A percentile compares a stretch with the other conserved stretches of the same genome.
phyloP scores from a whole-genome alignment of 2,329 filamentous ascomycete genomes.

The Botryotinia convoluta region DNA sequence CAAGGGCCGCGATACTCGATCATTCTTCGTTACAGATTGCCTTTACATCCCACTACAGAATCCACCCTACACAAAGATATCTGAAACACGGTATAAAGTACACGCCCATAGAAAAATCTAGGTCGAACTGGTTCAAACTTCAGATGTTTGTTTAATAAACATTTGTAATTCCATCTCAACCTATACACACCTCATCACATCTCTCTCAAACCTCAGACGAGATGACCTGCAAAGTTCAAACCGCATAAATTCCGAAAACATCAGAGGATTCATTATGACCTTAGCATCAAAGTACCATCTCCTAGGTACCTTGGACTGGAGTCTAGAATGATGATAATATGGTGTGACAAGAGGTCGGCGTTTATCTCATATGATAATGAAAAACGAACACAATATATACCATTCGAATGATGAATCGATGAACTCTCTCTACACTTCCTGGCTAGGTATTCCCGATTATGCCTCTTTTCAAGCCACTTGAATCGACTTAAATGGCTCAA shows the following conservation, averaged over 20 bases:
- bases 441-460: background rate
- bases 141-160: slow-evolving; percentile 4
- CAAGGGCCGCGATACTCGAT: background rate
- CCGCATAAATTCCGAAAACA: background rate
- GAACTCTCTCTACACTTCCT: background rate
- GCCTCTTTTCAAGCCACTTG: background rate
- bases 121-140: background rate
- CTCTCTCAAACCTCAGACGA: background rate
- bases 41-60: background rate
- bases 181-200: background rate
- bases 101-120: background rate
- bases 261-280: background rate
- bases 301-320: background rate
- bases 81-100: background rate
- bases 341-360: background rate
- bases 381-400: background rate
- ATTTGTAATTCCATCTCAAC: background rate
- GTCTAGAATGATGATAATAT: background rate
- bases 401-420: background rate
- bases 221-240: background rate
- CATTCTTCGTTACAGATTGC: slow-evolving; percentile 9
- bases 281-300: background rate
- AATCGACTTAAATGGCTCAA: background rate
- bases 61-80: background rate
- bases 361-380: background rate